Evolutionary conservation across 2,329 filamentous ascomycete species (phyloP), one percentile per base, ranked within the genome.

Genomic region (Neofusicoccum umdonicola): DNA sequence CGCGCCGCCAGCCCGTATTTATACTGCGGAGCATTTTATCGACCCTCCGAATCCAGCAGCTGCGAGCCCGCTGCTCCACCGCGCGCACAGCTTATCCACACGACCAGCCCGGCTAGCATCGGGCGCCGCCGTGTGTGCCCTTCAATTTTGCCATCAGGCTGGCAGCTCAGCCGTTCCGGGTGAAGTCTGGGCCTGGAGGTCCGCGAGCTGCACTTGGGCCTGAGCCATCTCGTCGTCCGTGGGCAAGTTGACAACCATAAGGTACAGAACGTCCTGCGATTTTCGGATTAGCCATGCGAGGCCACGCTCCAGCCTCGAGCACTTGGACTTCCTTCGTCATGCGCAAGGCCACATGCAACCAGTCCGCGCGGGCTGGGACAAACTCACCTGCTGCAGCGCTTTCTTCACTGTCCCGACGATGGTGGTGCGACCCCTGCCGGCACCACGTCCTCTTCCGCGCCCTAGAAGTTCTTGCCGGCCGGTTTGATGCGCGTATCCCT

Each of bases 201-300:
- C 42, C 22, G 15, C 48, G 37, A 63, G 50, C n/a, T 63, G 27
- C 17, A 41, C 39, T 22, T 56, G 50, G 19, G 61, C 37, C 12
- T 56, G 17, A 13, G 52, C 68, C 66, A 72, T 52, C 42, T 73
- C 70, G 31, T 60, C 47, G 9, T 71, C 65, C 11, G 57, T 67
- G 13, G 70, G 70, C 67, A 72, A 17, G 64, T 71, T 71, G 7
- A 73, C 71, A 63, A 71, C 67, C 58, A 68, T 70, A 47, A 73
- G 65, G 51, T 72, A 73, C 54, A 73, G 41, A 12, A 71, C 64
- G 63, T 69, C 66, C 54, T 67, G 35, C 51, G 34, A 5, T 47
- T 37, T 47, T 45, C 11, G 27, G 31, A 2, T 37, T 47, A 60
- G 56, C 42, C 22, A 17, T 27, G 13, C 4, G 19, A 62, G 11